Evolutionary conservation across 768 basidiomycete genomes (phyloP).

Genomic region (Rhizopogon sp.): DNA sequence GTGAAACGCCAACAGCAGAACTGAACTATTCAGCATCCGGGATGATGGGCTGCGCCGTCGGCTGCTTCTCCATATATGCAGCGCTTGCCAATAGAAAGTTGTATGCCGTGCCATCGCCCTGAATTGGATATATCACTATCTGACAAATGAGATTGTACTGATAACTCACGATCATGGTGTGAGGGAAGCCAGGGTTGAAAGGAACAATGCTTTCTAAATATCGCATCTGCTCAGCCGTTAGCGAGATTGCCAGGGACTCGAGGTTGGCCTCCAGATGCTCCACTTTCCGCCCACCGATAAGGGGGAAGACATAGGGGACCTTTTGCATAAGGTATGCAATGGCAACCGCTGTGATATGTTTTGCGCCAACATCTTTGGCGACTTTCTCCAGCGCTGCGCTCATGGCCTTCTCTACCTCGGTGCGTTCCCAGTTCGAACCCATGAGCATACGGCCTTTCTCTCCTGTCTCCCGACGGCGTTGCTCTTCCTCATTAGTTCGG

Average conservation of each 20-base stretch:
- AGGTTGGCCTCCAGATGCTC: constrained; percentile 39
- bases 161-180: constrained; percentile 25
- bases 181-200: constrained; percentile 37
- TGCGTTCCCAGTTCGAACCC: constrained; percentile 27
- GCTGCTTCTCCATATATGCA: constrained; percentile 16
- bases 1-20: too few species aligned
- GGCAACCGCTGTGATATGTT: constrained; percentile 32
- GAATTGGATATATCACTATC: background rate
- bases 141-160: background rate
- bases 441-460: constrained; percentile 35
- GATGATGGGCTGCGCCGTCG: constrained; percentile 5
- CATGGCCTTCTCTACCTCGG: constrained; percentile 25
- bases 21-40: constrained; percentile 1
- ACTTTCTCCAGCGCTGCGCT: constrained; percentile 33
- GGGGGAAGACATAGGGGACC: constrained; percentile 39
- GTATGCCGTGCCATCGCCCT: constrained; percentile 24
- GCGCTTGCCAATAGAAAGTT: constrained; percentile 8
- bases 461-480: constrained; percentile 16
- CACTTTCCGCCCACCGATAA: constrained; percentile 39
- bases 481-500: constrained; percentile 26
- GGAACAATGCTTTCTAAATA: constrained; percentile 31
- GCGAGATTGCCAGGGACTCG: constrained; percentile 36
- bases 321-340: constrained; percentile 44
- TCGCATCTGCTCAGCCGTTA: constrained; percentile 33
- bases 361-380: constrained; percentile 33